Conservation (phyloP, 345 rosid genomes). For the Camelina neglecta region DNA sequence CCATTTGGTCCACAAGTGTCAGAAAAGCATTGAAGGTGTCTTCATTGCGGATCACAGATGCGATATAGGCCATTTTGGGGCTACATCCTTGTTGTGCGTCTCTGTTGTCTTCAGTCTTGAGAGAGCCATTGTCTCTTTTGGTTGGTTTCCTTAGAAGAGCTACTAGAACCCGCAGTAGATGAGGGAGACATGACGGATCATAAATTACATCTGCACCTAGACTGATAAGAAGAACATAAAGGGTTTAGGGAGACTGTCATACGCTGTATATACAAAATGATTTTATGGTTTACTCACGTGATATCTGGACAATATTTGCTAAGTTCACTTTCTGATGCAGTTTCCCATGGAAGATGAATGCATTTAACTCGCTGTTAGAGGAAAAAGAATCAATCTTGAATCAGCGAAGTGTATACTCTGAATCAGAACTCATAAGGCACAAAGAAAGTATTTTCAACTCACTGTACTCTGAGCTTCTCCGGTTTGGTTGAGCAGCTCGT, state of each 20-base stretch:
- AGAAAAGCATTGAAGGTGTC: conserved; percentile 68
- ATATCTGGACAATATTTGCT: conserved; percentile 59
- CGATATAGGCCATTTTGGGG: conserved; percentile 61
- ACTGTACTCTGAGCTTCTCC: conserved; percentile 49
- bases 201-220: conserved; percentile 88
- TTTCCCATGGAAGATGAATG: conserved; percentile 84
- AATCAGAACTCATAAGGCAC: conserved; percentile 18
- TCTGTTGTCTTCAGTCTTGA: conserved; percentile 14
- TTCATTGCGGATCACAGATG: conserved; percentile 73
- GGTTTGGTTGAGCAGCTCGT: conserved; percentile 32
- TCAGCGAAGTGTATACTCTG: conserved; percentile 4
- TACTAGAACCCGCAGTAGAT: conserved; percentile 64
- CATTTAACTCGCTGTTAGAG: conserved; percentile 58
- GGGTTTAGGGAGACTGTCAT: conserved; percentile 9
- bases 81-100: conserved; percentile 12
- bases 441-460: conserved; percentile 37
- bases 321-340: conserved; percentile 60
- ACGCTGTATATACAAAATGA: neutral
- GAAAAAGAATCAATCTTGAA: neutral
- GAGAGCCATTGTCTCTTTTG: conserved; percentile 21
- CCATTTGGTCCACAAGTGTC: conserved; percentile 53
- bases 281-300: conserved; percentile 51
- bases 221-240: conserved; percentile 42
- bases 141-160: conserved; percentile 53
- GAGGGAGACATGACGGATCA: conserved; percentile 72